Evolutionary conservation across 1,284 basidiomycete species (phyloP), one percentile per base, ranked within the genome.

Genomic region (Cryptococcus sp.): DNA sequence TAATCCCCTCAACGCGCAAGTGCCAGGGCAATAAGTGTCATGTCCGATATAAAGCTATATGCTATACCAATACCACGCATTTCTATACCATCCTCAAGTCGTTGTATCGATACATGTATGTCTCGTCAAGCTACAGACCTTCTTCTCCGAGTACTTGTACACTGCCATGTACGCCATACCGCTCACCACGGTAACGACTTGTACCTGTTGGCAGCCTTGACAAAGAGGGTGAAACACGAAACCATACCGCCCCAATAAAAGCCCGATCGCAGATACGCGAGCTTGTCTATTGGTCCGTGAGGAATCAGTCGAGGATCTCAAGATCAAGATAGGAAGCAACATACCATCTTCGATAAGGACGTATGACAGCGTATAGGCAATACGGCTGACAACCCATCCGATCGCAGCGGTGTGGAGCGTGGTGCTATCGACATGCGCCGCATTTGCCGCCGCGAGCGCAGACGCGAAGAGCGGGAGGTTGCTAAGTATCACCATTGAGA

Each of bases 401-500:
- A 23, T 57, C 6, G 60, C 61, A 30, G 38, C 58, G 23, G 54
- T 47, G 49, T 67, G 60, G 5, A 67, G 57, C 41, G 53, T 43
- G 5, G 51, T 49, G 30, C 50, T 23, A 19, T 58, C 51, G 43
- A 68, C 48, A 23, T 60, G 56, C 7, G 67, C 67, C 35, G 57
- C 60, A 43, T 68, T 63, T 5, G 54, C 66, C 19, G 60, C 64
- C 40, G 54, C 42, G 22, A 68, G 48, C 20, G 61, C 64, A 45
- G 60, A 61, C 22, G 61, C 64, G 43, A 68, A 68, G 23, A 62
- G 41, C n/a, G 59, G 35, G 20, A 65, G 47, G 43, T 54, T 61
- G 30, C 57, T 60, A 41, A 25, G 25, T 3, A 3, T 35, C 30
- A 20, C 41, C 7, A 22, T 6, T 40, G 8, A 7, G 5, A 35